Conservation (phyloP, 108 stramenopile species). For the Nitzschia sp. region DNA sequence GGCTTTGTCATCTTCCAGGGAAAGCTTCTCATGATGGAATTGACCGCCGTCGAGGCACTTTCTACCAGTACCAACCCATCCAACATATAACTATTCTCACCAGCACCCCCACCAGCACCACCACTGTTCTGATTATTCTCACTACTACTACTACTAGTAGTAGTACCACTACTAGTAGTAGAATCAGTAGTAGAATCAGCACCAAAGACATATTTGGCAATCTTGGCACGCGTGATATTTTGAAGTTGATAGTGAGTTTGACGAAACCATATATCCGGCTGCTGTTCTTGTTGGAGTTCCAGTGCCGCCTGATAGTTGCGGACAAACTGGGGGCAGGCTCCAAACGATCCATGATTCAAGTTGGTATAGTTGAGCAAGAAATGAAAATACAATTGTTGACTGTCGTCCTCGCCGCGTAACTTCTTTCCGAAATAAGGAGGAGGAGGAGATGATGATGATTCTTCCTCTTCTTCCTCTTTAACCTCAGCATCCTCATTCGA, state of each 20-base stretch:
- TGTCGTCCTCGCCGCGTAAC: too few relatives aligned
- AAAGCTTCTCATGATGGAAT: slow-evolving; percentile 25
- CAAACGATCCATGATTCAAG: slow-evolving; percentile 29
- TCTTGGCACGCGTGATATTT: not conserved
- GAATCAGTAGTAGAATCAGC: too few relatives aligned
- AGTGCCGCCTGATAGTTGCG: slow-evolving; percentile 7
- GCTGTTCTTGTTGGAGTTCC: slow-evolving; percentile 11
- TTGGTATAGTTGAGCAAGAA: slow-evolving; percentile 23
- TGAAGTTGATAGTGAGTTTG: not conserved
- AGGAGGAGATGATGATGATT: too few relatives aligned
- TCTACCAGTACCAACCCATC: slow-evolving; percentile 25
- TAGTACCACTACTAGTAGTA: too few relatives aligned
- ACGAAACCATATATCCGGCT: slow-evolving; percentile 23
- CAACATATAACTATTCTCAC: too few relatives aligned
- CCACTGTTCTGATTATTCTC: too few relatives aligned
- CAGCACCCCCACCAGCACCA: too few relatives aligned
- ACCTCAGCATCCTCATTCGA: too few relatives aligned
- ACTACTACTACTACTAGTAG: too few relatives aligned
- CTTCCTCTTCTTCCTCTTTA: too few relatives aligned
- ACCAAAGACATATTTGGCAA: slow-evolving; percentile 11
- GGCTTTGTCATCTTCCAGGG: not conserved
- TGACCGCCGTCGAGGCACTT: slow-evolving; percentile 35
- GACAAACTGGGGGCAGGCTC: slow-evolving; percentile 19
- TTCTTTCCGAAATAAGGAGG: too few relatives aligned
- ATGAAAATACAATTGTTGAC: too few relatives aligned